Evolutionary conservation across 2,329 filamentous ascomycete species (phyloP).

Genomic region (Botryosphaeria agaves): DNA sequence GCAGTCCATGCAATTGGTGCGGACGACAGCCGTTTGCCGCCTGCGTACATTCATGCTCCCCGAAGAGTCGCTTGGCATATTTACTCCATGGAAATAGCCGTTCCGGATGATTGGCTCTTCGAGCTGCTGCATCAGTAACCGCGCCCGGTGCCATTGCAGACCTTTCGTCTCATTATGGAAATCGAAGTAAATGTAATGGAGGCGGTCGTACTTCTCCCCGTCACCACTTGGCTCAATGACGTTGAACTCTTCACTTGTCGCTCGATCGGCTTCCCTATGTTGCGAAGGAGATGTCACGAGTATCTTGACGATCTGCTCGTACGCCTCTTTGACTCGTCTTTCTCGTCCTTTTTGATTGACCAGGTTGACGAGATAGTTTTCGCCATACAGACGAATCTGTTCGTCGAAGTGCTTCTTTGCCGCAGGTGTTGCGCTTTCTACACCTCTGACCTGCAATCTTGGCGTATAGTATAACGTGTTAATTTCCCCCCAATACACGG

Average conservation of each 20-base stretch:
- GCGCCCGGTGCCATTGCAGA: slow-evolving; percentile 78
- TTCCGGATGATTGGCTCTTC: slow-evolving; percentile 59
- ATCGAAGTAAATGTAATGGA: slow-evolving; percentile 97
- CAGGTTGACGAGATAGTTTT: slow-evolving; percentile 93
- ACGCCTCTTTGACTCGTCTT: slow-evolving; percentile 74
- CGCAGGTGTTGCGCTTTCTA: slow-evolving; percentile 63
- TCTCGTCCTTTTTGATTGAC: slow-evolving; percentile 95
- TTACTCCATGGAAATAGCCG: slow-evolving; percentile 82
- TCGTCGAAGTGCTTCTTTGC: slow-evolving; percentile 81
- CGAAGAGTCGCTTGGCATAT: slow-evolving; percentile 55
- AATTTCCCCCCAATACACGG: slow-evolving; percentile 90
- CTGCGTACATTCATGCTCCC: slow-evolving; percentile 65
- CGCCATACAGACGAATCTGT: slow-evolving; percentile 84
- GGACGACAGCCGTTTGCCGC: slow-evolving; percentile 75
- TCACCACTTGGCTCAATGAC: slow-evolving; percentile 48
- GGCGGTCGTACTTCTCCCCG: slow-evolving; percentile 53
- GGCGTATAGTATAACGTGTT: slow-evolving; percentile 87
- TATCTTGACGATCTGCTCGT: slow-evolving; percentile 73
- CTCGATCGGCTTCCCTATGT: slow-evolving; percentile 41
- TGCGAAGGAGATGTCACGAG: slow-evolving; percentile 55
- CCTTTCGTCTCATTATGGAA: slow-evolving; percentile 97
- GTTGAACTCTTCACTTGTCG: slow-evolving; percentile 63
- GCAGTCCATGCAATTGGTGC: slow-evolving; percentile 99
- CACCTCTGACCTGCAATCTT: slow-evolving; percentile 69
- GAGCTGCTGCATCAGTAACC: slow-evolving; percentile 70